Percentiles rank a stretch among this genome's conserved stretches.
phyloP scores from a whole-genome alignment of 1,284 basidiomycete species.

The Melanopsichium pennsylvanicum region DNA sequence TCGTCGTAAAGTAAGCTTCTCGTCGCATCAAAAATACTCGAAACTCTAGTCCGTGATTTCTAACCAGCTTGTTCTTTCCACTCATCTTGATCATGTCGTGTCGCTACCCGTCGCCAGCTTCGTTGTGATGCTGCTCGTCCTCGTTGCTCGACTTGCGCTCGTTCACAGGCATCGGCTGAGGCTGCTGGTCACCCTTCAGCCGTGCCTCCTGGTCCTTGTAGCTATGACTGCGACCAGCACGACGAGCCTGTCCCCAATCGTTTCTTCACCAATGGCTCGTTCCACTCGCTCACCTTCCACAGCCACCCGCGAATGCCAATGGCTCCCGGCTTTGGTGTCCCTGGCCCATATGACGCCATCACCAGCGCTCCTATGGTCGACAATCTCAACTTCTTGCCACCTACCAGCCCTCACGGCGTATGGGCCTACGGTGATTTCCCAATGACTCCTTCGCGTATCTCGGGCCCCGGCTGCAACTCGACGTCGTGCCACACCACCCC shows the following conservation, averaged over 20 bases:
- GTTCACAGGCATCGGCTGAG: conserved; percentile 48
- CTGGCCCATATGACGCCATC: conserved; percentile 24
- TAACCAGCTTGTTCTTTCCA: conserved; percentile 6
- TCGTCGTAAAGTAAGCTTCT: conserved; percentile 39
- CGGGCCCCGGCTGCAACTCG: conserved; percentile 24
- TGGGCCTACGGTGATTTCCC: conserved; percentile 47
- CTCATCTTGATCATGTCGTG: background rate
- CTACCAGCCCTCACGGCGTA: conserved; percentile 42
- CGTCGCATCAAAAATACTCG: background rate
- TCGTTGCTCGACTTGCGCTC: conserved; percentile 48
- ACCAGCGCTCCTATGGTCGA: conserved; percentile 31
- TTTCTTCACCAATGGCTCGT: conserved; percentile 46
- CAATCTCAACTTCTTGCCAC: conserved; percentile 42
- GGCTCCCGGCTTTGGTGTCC: conserved; percentile 35
- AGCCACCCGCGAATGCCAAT: conserved; percentile 42
- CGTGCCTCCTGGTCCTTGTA: conserved; percentile 40
- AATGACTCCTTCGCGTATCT: conserved; percentile 40
- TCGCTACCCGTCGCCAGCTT: conserved; percentile 36
- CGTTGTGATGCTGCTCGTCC: conserved; percentile 50
- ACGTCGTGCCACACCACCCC: conserved; percentile 39
- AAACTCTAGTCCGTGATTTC: conserved; percentile 7
- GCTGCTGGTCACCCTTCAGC: conserved; percentile 49
- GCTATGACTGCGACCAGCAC: conserved; percentile 43
- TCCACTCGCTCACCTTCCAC: conserved; percentile 52
- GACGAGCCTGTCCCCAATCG: conserved; percentile 40